A percentile compares a stretch with the other conserved stretches of the same genome.
These are phyloP conservation scores for Apiospora aurea DNA, from an alignment of 2,329 filamentous ascomycete species.

Conservation along the genomic window DNA sequence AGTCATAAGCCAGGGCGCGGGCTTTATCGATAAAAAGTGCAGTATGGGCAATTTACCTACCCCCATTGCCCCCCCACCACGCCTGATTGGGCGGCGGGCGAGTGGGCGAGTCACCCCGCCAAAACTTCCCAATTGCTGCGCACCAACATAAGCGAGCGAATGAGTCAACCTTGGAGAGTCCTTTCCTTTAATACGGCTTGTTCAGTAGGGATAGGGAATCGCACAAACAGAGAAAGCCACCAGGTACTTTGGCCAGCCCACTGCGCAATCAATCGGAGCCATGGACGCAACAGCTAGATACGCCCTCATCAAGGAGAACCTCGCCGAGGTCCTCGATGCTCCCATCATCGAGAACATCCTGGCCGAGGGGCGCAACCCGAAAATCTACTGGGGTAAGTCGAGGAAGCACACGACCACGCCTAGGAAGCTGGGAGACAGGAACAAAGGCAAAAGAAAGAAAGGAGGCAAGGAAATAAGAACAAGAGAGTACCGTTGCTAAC, in stretches of 20 bases:
- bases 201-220: background rate
- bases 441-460: too few relatives aligned
- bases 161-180: slow-evolving; percentile 9
- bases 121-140: slow-evolving; percentile 19
- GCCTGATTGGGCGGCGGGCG: background rate
- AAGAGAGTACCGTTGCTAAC: slow-evolving; percentile 22
- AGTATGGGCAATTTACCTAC: background rate
- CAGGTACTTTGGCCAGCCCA: background rate
- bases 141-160: slow-evolving; percentile 5
- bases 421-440: background rate
- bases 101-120: slow-evolving; percentile 15
- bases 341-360: slow-evolving; percentile 81
- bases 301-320: slow-evolving; percentile 78
- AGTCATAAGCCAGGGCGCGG: background rate
- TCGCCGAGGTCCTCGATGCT: slow-evolving; percentile 82
- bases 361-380: slow-evolving; percentile 73
- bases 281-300: slow-evolving; percentile 43
- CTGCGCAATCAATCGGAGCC: slow-evolving; percentile 7
- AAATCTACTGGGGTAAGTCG: slow-evolving; percentile 79
- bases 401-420: background rate
- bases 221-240: background rate
- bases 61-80: too few relatives aligned
- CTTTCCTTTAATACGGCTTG: background rate
- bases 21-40: slow-evolving; percentile 17
- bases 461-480: too few relatives aligned